Evolutionary conservation across 805 yeast species (phyloP).

Genomic region (Wickerhamiella shivajii): DNA sequence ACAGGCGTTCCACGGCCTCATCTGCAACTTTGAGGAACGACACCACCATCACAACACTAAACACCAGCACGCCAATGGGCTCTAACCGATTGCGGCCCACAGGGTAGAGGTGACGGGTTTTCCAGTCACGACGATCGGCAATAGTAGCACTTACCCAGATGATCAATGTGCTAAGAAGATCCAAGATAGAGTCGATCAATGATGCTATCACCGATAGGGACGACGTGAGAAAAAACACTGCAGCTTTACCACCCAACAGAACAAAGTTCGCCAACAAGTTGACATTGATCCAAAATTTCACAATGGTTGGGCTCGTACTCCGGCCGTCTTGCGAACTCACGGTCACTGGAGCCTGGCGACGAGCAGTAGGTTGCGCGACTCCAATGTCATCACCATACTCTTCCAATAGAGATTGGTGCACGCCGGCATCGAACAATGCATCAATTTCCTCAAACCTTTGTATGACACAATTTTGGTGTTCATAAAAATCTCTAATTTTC

Average conservation of each 20-base stretch:
- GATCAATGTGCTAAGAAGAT: constrained; percentile 59
- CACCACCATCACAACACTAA: constrained; percentile 53
- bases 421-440: constrained; percentile 51
- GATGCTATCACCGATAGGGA: constrained; percentile 71
- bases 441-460: constrained; percentile 47
- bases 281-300: constrained; percentile 45
- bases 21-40: constrained; percentile 61
- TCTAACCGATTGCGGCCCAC: constrained; percentile 61
- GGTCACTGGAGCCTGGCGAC: constrained; percentile 12
- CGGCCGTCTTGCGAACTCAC: constrained; percentile 31
- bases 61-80: constrained; percentile 64
- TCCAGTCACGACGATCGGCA: constrained; percentile 32
- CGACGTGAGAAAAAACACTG: constrained; percentile 46
- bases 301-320: constrained; percentile 28
- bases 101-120: constrained; percentile 34
- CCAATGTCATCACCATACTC: constrained; percentile 36
- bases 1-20: constrained; percentile 39
- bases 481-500: constrained; percentile 33
- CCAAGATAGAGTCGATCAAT: constrained; percentile 60
- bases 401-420: constrained; percentile 48
- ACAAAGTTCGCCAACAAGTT: constrained; percentile 44
- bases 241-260: constrained; percentile 43
- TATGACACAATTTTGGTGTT: constrained; percentile 44
- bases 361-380: constrained; percentile 15
- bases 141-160: constrained; percentile 43